Evolutionary conservation across 768 basidiomycete species (phyloP).

Genomic region (Lactarius evosmus): DNA sequence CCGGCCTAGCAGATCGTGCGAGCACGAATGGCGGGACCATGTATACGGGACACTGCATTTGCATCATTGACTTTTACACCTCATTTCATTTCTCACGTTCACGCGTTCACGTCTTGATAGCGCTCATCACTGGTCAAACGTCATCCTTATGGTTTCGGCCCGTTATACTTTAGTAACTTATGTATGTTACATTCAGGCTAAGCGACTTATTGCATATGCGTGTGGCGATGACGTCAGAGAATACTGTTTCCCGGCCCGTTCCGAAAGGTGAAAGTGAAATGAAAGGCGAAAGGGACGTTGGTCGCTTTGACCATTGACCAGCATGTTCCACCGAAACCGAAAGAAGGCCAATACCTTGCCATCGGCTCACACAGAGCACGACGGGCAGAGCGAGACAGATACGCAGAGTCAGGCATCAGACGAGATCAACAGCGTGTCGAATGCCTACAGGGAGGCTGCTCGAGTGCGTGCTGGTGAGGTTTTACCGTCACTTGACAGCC

Average conservation of each 20-base stretch:
- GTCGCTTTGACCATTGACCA: too few relatives aligned
- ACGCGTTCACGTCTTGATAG: slow-evolving; percentile 21
- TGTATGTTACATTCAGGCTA: slow-evolving; percentile 25
- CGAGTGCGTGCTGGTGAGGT: slow-evolving; percentile 30
- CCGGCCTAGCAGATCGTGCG: slow-evolving; percentile 10
- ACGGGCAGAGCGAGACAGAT: slow-evolving; percentile 31
- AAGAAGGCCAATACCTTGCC: slow-evolving; percentile 37
- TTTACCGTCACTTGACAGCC: neutral
- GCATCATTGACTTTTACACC: slow-evolving; percentile 19
- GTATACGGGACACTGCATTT: slow-evolving; percentile 14
- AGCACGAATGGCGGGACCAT: slow-evolving; percentile 24
- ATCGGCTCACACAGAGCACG: slow-evolving; percentile 25
- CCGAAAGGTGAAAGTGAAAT: too few relatives aligned
- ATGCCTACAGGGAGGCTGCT: slow-evolving; percentile 33
- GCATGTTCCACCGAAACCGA: slow-evolving; percentile 37
- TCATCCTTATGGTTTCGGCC: slow-evolving; percentile 18
- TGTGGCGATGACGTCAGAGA: neutral
- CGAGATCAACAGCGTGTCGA: slow-evolving; percentile 31
- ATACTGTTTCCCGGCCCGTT: neutral
- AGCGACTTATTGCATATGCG: slow-evolving; percentile 17
- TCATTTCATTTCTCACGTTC: too few relatives aligned
- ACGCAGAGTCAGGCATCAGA: slow-evolving; percentile 29
- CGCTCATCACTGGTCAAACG: slow-evolving; percentile 22
- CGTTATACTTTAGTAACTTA: slow-evolving; percentile 17
- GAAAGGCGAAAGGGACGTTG: too few relatives aligned